A percentile compares a stretch with the other conserved stretches of the same genome.
Evolutionary conservation across 495 filamentous ascomycete genomes (phyloP).

Genomic region (Penicillium taxi): DNA sequence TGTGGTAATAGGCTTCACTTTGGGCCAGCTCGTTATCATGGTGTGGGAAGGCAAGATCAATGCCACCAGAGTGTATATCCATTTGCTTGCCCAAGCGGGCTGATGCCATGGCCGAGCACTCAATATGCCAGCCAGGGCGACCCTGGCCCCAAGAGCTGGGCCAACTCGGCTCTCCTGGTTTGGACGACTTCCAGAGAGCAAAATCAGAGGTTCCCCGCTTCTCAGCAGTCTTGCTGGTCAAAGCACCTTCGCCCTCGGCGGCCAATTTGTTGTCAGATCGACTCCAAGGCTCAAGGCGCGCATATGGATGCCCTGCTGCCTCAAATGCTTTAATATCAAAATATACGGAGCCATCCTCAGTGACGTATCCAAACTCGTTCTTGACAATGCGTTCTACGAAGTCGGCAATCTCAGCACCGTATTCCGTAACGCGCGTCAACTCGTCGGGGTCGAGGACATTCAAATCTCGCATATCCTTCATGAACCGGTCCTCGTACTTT

Average conservation of each 20-base stretch:
- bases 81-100: slow-evolving; percentile 72
- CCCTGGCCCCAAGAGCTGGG: slow-evolving; percentile 77
- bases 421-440: slow-evolving; percentile 83
- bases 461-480: slow-evolving; percentile 72
- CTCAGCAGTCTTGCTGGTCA: slow-evolving; percentile 57
- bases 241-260: slow-evolving; percentile 83
- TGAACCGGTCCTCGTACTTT: slow-evolving; percentile 75
- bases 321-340: slow-evolving; percentile 91
- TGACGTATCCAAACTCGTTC: slow-evolving; percentile 80
- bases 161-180: slow-evolving; percentile 90
- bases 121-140: slow-evolving; percentile 94
- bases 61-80: slow-evolving; percentile 90
- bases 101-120: slow-evolving; percentile 95
- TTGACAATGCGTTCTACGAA: slow-evolving; percentile 71
- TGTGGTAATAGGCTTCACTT: slow-evolving; percentile 72
- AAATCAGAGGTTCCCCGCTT: slow-evolving; percentile 77
- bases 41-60: slow-evolving; percentile 91
- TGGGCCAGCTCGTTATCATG: slow-evolving; percentile 96
- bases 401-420: slow-evolving; percentile 70
- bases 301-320: slow-evolving; percentile 71
- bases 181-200: slow-evolving; percentile 89
- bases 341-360: slow-evolving; percentile 81
- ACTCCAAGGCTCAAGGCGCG: slow-evolving; percentile 79
- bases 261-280: slow-evolving; percentile 71
- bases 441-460: slow-evolving; percentile 80